Evolutionary conservation across 1,284 basidiomycete genomes (phyloP), one percentile per base, ranked within the genome.

Genomic region (Ceratobasidium sp.): DNA sequence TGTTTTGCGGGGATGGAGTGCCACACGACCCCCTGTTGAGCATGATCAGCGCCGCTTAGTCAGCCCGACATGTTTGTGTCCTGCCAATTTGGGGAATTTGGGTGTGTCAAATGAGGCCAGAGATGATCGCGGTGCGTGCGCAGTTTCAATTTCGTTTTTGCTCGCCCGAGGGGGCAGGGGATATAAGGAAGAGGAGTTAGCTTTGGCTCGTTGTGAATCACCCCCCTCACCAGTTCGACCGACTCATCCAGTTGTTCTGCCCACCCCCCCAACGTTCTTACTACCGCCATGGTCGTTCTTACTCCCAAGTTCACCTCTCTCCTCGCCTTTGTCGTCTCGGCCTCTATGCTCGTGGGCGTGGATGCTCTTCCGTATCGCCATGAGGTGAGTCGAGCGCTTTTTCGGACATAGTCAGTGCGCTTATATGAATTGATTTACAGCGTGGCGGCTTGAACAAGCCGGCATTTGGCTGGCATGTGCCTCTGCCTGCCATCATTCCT

Each of bases 241-340:
- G 4, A 25, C 16, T 36, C 53, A 25, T 18, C 44, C 44, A 46
- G 36, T 38, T 38, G 36, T 38, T 46, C 44, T 11, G 42, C 42
- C 63, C 21, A n/a, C 9, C 51, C n/a, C 36, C 42, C 25, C 4
- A n/a, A 23, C 5, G 11, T 42, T 53, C 21, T 38, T 25, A n/a
- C 18, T 25, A 16, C 48, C 23, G 28, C 49, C 25, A 69, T 69
- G 66, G 66, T 59, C 53, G 53, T 46, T 28, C 66, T 69, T 51
- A 46, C 66, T 33, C 66, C 66, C 25, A 38, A 42, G 23, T 69
- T 69, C 23, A 25, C 54, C 16, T 33, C 66, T 11, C 66, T 69
- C 42, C 66, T 69, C n/a, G 66, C 66, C 51, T 69, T 69, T 69
- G 53, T 59, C 38, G 30, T 28, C 36, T 46, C 66, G 36, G 42